Base-by-base conservation (phyloP, 1,139 yeast genomes). In the Suhomyces bokatorum region DNA sequence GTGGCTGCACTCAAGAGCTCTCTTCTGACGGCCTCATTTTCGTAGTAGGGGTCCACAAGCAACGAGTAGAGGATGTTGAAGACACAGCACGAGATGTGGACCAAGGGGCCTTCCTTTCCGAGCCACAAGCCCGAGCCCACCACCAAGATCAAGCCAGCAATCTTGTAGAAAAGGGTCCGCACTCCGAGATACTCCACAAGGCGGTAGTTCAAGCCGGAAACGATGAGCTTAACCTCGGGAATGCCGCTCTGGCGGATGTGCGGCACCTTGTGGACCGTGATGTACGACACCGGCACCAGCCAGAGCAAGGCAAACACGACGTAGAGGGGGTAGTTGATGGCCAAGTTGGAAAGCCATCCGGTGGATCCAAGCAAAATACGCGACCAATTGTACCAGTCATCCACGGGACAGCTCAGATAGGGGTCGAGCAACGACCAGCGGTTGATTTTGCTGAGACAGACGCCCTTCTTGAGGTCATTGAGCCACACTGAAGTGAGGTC, bases 21-120 rank as follows among this genome's bases (percentile, higher is more conserved):
- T 49, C 90, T 69, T 48, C 78, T 68, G 7, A 77, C 66, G 0
- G 84, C 84, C 52, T 80, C 85, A 52, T 78, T 80, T 32, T 66
- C 43, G 1, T 50, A 29, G 70, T 56, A 42, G 67, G 69, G 10
- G 80, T 80, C 55, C 49, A 85, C 55, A 2, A 63, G 35, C 32
- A 56, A 39, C 7, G 57, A 56, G 53, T 66, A 72, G 13, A 67
- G 40, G 9, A 69, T 52, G 46, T 71, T 71, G 37, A 70, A 56
- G 15, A 74, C 75, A 53, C 95, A 85, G 50, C 91, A 83, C 0
- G 95, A 81, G 8, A 90, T 81, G 63, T 90, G 97, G 27, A 89
- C 96, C 46, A 93, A 70, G 0, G 98, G 98, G 1, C 97, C 98
- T 58, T 91, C 98, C 59, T 86, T 87, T 10, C 98, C 97, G 6